Evolutionary conservation across 108 stramenopile species (phyloP), one percentile per base, ranked within the genome.

Genomic region (Cyclotella choctawhatcheeana): DNA sequence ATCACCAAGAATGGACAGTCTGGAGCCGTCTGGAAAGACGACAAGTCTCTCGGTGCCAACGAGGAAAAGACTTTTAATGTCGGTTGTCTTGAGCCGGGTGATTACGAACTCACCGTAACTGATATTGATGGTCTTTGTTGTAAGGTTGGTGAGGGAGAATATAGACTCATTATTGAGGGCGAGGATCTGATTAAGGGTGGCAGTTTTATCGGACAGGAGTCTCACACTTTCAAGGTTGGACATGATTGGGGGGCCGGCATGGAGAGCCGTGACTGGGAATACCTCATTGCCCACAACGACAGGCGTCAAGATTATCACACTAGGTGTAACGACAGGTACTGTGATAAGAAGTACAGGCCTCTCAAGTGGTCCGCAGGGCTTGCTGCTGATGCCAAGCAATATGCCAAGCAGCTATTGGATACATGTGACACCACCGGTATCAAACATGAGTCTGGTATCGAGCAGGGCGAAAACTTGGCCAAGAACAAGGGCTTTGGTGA

Each of bases 381-480:
- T 4, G 67, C 67, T 0, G 55, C 32, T 16, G 34, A 20, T 27
- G 29, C 67, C 1, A 22, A 54, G 40, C 25, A 30, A 12, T 69
- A 69, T 21, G 67, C 67, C 18, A 27, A 56, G 20, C 44, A 69
- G 44, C 40, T 69, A 26, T 25, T 69, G 12, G 55, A 43, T 27
- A 54, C 67, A 17, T 69, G 67, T 27, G 67, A 56, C 32, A 35
- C 37, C 44, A 10, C 24, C 3, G 22, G 40, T 1, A 69, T 69
- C 7, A 43, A 48, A 13, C 67, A 69, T 32, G 67, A 69, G 55
- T 55, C 67, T 25, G 26, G 44, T 18, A 69, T 43, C 25, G 2
- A 3, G n/a, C 58, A 56, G 26, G 67, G 67, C 1, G 67, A 69
- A 29, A 69, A 69, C 18, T 56, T 69, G 67, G 67, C 67, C 10